phyloP scores from a whole-genome alignment of 192 early-diverging fungal species.

The Backusella tuberculispora region DNA sequence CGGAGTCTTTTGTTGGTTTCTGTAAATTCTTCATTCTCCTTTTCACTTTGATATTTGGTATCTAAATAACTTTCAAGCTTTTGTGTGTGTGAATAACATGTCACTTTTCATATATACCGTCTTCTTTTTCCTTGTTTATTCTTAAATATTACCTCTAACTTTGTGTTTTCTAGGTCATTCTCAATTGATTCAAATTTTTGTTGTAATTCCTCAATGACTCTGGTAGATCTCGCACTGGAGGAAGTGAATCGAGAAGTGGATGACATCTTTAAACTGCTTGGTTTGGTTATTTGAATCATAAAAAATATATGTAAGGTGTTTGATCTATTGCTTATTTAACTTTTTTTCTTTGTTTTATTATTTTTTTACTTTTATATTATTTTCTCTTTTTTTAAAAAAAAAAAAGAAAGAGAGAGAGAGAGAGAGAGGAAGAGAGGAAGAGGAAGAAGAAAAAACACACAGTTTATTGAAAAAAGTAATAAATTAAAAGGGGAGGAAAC shows the following conservation, averaged over 20 bases:
- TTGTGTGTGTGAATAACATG: too few relatives aligned
- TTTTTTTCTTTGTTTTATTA: neutral
- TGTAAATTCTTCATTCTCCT: slow-evolving; percentile 9
- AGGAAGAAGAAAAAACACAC: neutral
- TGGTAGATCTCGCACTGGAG: slow-evolving; percentile 12
- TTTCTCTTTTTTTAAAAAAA: neutral
- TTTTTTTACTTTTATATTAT: neutral
- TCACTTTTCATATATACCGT: neutral
- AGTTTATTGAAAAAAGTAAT: neutral
- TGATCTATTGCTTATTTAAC: neutral
- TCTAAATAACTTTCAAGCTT: slow-evolving; percentile 9
- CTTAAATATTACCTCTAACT: neutral
- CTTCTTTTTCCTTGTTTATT: neutral
- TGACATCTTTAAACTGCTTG: slow-evolving; percentile 18
- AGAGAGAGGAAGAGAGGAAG: neutral
- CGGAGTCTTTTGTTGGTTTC: neutral
- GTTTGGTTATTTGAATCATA: slow-evolving; percentile 3
- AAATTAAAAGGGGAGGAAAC: slow-evolving; percentile 9
- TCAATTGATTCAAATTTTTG: neutral
- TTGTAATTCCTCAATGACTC: slow-evolving; percentile 13
- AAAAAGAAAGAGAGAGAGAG: neutral
- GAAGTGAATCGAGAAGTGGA: neutral
- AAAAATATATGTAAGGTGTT: neutral
- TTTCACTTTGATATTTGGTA: slow-evolving; percentile 12
- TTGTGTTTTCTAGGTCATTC: neutral